Conservation (phyloP, 805 yeast genomes). For the Metschnikowia gelsemii region DNA sequence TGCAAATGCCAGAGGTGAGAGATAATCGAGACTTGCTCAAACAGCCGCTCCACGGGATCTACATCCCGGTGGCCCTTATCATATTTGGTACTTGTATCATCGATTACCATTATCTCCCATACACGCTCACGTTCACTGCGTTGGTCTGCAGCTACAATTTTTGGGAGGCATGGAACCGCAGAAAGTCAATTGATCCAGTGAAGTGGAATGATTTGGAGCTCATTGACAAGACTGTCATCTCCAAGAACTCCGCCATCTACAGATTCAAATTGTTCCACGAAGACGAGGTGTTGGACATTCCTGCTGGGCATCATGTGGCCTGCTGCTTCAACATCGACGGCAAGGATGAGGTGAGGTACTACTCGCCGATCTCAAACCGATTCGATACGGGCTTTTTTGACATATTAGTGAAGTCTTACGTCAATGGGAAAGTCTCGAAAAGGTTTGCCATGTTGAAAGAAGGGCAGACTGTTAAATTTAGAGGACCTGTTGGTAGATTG, state of each 20-base stretch:
- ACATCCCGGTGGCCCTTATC: slow-evolving; percentile 64
- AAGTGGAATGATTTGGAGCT: slow-evolving; percentile 68
- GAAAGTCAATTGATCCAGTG: slow-evolving; percentile 47
- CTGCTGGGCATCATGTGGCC: slow-evolving; percentile 75
- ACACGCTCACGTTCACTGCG: slow-evolving; percentile 36
- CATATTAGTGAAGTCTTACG: slow-evolving; percentile 71
- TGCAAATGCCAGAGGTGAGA: slow-evolving; percentile 20
- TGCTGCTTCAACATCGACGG: slow-evolving; percentile 51
- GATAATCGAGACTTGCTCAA: slow-evolving; percentile 56
- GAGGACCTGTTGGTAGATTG: slow-evolving; percentile 80
- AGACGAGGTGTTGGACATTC: slow-evolving; percentile 60
- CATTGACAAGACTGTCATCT: slow-evolving; percentile 69
- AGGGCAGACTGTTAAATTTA: slow-evolving; percentile 67
- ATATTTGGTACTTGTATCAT: slow-evolving; percentile 59
- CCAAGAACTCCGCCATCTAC: slow-evolving; percentile 70
- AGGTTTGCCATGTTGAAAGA: slow-evolving; percentile 61
- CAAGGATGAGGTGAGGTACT: slow-evolving; percentile 60
- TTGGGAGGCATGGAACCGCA: slow-evolving; percentile 42
- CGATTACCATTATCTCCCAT: slow-evolving; percentile 50
- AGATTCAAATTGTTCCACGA: slow-evolving; percentile 64
- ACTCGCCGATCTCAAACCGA: slow-evolving; percentile 73
- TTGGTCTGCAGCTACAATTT: slow-evolving; percentile 34
- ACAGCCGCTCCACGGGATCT: slow-evolving; percentile 73
- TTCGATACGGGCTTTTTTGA: slow-evolving; percentile 74
- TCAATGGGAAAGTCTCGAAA: slow-evolving; percentile 67